Conservation (phyloP, 2,329 filamentous ascomycete genomes). For the Hymenoscyphus salicellus region DNA sequence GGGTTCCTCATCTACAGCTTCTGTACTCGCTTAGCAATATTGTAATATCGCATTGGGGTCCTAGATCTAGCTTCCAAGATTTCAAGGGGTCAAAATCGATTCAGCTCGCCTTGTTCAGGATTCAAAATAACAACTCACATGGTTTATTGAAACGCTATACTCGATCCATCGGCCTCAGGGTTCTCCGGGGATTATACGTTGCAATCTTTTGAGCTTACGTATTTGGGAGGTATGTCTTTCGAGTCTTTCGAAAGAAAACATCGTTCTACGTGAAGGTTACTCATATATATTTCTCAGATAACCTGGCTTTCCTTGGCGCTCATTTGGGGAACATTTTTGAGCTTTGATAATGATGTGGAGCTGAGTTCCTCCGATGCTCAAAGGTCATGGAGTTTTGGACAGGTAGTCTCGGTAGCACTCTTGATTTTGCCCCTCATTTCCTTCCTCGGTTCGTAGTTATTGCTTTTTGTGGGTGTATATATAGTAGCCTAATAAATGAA, state of each 20-base stretch:
- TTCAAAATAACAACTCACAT: neutral
- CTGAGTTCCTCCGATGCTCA: neutral
- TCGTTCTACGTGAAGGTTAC: neutral
- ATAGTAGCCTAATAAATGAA: too few relatives aligned
- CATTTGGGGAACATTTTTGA: neutral
- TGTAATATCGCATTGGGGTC: neutral
- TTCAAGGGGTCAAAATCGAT: too few relatives aligned
- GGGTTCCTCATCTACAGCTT: neutral
- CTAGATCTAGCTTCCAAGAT: neutral
- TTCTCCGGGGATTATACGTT: neutral
- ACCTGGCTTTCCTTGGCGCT: slow-evolving; percentile 1
- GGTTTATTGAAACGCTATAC: neutral
- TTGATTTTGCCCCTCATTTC: neutral
- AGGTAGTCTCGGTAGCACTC: neutral
- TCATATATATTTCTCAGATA: neutral
- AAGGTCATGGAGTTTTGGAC: slow-evolving; percentile 6
- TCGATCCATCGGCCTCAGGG: neutral
- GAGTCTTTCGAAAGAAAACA: too few relatives aligned
- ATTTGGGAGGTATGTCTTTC: slow-evolving; percentile 7
- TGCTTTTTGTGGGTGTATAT: too few relatives aligned
- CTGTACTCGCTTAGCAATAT: neutral
- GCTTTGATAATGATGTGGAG: neutral
- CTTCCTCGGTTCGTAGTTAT: neutral
- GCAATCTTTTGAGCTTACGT: neutral
- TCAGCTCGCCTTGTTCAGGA: too few relatives aligned